These are phyloP conservation scores for Bathelium albidoporum DNA, from an alignment of 495 filamentous ascomycete species.

Conservation along the genomic window DNA sequence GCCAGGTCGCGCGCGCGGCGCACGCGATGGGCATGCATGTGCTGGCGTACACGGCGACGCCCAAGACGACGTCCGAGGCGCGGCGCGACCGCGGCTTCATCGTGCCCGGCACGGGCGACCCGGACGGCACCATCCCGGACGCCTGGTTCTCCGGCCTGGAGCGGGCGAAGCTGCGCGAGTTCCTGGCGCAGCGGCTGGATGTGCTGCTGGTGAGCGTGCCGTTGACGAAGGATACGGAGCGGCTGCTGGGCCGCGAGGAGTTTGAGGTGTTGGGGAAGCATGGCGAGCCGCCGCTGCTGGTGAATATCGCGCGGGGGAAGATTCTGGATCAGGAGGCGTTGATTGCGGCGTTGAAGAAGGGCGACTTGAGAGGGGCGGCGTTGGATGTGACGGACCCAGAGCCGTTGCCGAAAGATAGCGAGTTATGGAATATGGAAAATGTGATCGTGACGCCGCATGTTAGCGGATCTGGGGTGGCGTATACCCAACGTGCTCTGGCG, in stretches of 20 bases:
- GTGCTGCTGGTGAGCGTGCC: slow-evolving; percentile 66
- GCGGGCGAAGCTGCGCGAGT: slow-evolving; percentile 49
- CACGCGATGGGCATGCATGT: slow-evolving; percentile 70
- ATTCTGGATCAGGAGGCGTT: slow-evolving; percentile 63
- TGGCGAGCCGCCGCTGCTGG: slow-evolving; percentile 48
- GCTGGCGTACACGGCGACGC: slow-evolving; percentile 66
- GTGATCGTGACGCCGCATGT: slow-evolving; percentile 72
- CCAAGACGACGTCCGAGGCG: slow-evolving; percentile 44
- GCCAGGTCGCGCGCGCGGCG: slow-evolving; percentile 60
- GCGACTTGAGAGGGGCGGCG: slow-evolving; percentile 55
- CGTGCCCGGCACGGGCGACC: slow-evolving; percentile 67
- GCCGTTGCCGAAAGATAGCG: slow-evolving; percentile 58
- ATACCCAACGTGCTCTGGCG: slow-evolving; percentile 48
- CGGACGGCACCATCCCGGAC: slow-evolving; percentile 57
- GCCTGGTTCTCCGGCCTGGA: slow-evolving; percentile 64
- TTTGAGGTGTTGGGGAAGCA: slow-evolving; percentile 46
- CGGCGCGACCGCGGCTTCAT: slow-evolving; percentile 56
- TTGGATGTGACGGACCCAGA: slow-evolving; percentile 85
- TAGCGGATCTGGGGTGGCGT: slow-evolving; percentile 49
- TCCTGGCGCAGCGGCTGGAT: slow-evolving; percentile 61
- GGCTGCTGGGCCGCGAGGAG: slow-evolving; percentile 54
- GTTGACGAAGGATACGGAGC: slow-evolving; percentile 54
- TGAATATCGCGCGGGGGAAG: slow-evolving; percentile 65
- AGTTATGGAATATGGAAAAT: slow-evolving; percentile 65
- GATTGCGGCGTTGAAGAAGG: slow-evolving; percentile 47